Conservation (phyloP, 2,329 filamentous ascomycete species). For the Trichoderma citrinoviride region DNA sequence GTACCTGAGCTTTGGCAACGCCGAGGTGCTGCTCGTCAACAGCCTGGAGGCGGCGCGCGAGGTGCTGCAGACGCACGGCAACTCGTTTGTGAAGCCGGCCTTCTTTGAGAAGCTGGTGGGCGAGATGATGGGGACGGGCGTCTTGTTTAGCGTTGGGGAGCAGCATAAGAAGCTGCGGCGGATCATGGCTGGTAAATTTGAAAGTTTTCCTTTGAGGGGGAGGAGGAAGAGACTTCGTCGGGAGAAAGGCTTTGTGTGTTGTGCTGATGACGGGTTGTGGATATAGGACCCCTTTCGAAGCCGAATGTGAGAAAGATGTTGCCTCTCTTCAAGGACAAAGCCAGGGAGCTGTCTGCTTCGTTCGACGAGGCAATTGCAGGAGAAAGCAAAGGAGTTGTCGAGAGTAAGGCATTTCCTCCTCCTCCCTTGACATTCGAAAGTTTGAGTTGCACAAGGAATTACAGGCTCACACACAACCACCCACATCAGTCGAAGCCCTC, state of each 20-base stretch:
- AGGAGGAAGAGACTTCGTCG: background rate
- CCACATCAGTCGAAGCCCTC: conserved; percentile 8
- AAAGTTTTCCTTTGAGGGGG: background rate
- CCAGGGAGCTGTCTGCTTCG: background rate
- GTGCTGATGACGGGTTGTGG: background rate
- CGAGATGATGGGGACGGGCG: conserved; percentile 13
- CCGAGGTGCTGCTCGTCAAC: conserved; percentile 15
- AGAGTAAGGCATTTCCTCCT: background rate
- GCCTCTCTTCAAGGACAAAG: conserved; percentile 11
- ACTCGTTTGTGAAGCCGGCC: conserved; percentile 10
- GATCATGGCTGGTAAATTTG: background rate
- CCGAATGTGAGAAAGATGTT: conserved; percentile 14
- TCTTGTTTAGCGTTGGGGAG: conserved; percentile 14
- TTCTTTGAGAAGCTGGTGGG: conserved; percentile 17
- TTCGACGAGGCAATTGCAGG: background rate
- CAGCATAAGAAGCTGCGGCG: conserved; percentile 9
- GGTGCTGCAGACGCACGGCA: conserved; percentile 12
- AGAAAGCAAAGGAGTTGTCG: background rate
- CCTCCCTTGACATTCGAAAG: background rate
- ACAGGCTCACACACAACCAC: background rate
- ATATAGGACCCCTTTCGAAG: conserved; percentile 14
- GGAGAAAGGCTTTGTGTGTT: background rate
- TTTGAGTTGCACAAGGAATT: too few relatives aligned
- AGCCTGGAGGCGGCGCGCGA: conserved; percentile 18
- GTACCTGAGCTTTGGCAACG: conserved; percentile 8